These are phyloP conservation scores for Solanum pennellii DNA, from an alignment of 257 asterid species.

Conservation along the genomic window DNA sequence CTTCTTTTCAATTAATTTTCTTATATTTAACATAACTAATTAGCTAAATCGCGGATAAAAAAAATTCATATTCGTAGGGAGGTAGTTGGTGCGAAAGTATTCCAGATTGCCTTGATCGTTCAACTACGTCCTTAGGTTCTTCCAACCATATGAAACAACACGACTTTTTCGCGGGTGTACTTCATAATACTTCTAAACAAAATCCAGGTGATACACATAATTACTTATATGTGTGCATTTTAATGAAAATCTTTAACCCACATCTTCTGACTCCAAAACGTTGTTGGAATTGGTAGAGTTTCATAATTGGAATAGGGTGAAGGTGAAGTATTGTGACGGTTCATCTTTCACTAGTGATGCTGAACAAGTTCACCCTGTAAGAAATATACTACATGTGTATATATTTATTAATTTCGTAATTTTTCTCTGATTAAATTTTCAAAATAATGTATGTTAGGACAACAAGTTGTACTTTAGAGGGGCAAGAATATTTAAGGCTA, in stretches of 20 bases:
- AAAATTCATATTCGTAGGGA: constrained; percentile 24
- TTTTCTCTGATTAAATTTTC: neutral
- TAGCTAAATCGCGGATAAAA: neutral
- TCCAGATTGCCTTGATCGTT: fast-evolving
- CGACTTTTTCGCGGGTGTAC: neutral
- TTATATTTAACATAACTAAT: neutral
- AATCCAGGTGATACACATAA: neutral
- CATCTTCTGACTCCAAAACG: neutral
- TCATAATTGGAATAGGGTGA: constrained; percentile 66
- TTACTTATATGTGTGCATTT: neutral
- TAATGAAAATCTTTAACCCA: neutral
- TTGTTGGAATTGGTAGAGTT: constrained; percentile 26
- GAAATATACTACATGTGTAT: neutral
- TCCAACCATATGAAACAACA: neutral
- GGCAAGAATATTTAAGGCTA: constrained; percentile 18
- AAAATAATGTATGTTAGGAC: neutral
- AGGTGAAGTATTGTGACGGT: constrained; percentile 80
- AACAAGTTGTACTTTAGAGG: neutral
- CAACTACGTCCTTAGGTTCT: no score
- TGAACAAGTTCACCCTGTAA: constrained; percentile 65
- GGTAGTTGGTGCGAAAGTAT: constrained; percentile 18
- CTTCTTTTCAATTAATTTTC: neutral
- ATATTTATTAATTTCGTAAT: neutral
- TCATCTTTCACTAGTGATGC: constrained; percentile 71
- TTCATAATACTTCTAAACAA: no score